A percentile compares a stretch with the other conserved stretches of the same genome.
phyloP scores from a whole-genome alignment of 208 protist genomes.

The Acanthamoeba culbertsoni region DNA sequence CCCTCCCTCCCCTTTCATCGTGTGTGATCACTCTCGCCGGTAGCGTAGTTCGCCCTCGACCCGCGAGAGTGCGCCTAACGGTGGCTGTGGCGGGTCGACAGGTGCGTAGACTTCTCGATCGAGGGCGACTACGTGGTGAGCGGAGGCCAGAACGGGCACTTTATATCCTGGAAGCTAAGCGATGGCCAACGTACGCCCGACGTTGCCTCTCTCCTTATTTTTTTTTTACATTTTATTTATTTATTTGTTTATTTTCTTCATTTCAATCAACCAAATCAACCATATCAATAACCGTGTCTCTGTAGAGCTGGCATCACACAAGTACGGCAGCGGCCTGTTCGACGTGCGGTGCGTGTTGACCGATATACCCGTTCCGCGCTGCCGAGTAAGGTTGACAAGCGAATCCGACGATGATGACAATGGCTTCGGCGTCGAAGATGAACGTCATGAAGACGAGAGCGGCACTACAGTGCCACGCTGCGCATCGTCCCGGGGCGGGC shows the following conservation, averaged over 20 bases:
- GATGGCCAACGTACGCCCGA: neutral
- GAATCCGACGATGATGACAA: neutral
- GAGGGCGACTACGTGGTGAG: slow-evolving; percentile 23
- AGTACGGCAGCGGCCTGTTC: slow-evolving; percentile 6
- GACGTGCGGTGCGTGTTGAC: neutral
- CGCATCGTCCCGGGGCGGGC: neutral
- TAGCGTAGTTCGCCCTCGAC: too few relatives aligned
- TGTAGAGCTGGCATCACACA: neutral
- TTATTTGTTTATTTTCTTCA: too few relatives aligned
- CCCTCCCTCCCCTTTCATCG: neutral
- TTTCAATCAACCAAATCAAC: too few relatives aligned
- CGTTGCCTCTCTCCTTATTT: neutral
- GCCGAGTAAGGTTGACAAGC: neutral
- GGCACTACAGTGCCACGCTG: neutral
- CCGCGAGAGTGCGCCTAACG: neutral
- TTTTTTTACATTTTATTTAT: too few relatives aligned
- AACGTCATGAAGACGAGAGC: neutral
- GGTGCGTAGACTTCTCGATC: slow-evolving; percentile 40
- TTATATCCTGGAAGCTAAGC: neutral
- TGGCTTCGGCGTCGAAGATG: neutral
- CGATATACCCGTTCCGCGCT: neutral
- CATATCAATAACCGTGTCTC: neutral
- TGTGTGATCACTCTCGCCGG: too few relatives aligned
- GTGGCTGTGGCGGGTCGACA: neutral
- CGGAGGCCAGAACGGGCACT: slow-evolving; percentile 1